phyloP scores from a whole-genome alignment of 2,329 filamentous ascomycete genomes.

The Hypoxylon sp. region DNA sequence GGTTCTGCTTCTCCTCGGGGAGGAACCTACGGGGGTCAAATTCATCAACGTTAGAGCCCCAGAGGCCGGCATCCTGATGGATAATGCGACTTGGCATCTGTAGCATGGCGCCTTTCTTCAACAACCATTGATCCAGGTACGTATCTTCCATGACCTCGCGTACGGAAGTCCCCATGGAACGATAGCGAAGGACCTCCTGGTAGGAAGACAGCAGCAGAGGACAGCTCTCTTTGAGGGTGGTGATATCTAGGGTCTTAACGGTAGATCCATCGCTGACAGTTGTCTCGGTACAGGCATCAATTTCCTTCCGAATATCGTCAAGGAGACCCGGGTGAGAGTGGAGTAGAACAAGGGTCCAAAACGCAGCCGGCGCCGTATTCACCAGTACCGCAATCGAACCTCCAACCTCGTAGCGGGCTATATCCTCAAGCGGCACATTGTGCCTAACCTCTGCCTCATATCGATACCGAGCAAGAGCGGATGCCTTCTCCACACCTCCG shows the following conservation, averaged over 20 bases:
- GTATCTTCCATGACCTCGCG: conserved; percentile 44
- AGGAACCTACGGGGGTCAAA: conserved; percentile 41
- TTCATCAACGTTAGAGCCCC: conserved; percentile 36
- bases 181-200: conserved; percentile 53
- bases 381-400: conserved; percentile 51
- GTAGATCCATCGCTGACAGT: conserved; percentile 14
- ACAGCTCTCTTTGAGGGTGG: conserved; percentile 47
- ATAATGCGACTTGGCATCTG: conserved; percentile 43
- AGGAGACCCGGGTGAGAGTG: conserved; percentile 44
- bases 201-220: conserved; percentile 52
- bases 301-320: conserved; percentile 45
- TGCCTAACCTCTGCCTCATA: conserved; percentile 45
- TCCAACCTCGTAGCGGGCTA: conserved; percentile 53
- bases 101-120: conserved; percentile 44
- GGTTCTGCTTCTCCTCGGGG: conserved; percentile 36
- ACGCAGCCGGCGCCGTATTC: conserved; percentile 51
- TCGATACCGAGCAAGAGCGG: conserved; percentile 49
- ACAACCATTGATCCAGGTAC: conserved; percentile 39
- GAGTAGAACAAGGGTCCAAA: conserved; percentile 53
- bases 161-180: conserved; percentile 49
- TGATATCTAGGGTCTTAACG: conserved; percentile 42
- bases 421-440: conserved; percentile 48
- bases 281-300: conserved; percentile 36
- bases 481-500: conserved; percentile 50
- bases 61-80: conserved; percentile 39